Base-by-base conservation (phyloP, 2,329 filamentous ascomycete species). In the Chaetomium strumarium region DNA sequence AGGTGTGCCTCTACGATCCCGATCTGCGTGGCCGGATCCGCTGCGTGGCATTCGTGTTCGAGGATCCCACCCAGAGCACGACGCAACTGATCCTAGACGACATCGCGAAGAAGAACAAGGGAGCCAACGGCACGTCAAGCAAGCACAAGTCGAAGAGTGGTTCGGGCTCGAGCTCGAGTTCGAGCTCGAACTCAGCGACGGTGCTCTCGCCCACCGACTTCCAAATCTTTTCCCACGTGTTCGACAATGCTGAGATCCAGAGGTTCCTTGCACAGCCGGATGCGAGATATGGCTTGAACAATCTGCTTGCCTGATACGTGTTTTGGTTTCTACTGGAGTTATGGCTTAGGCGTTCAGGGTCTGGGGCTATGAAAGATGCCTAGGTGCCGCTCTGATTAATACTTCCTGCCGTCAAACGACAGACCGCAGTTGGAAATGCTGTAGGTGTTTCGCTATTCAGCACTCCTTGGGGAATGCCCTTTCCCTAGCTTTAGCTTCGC, bases 21-120 rank as follows among this genome's bases (percentile, higher is more conserved):
- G 81, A 84, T 52, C 75, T 86, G 36, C 72, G 78, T 13, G 81
- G 83, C 16, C 78, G 81, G 52, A 83, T 86, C 61, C 67, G 73
- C 48, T 77, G 80, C 58, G 78, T 85, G 31, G 75, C 81, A 6
- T 86, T 86, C 63, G 78, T 81, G 12, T 85, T 86, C 57, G 81
- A 85, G 58, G 78, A 84, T 53, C 67, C 72, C 4, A 62, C 65
- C 44, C 76, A 80, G 63, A 80, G 74, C 67, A 81, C 78, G 0
- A 67, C 70, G n/a, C 70, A 71, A 48, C 63, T 77, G 56, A 78
- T 83, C 53, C 66, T 74, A 20, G 77, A 82, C 42, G 78, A 81
- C 51, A 74, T 81, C 45, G 70, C 70, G 50, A 81, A 79, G 61
- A 81, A 80, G 63, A 69, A 63, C 53, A 70, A 66, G 56, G 57